phyloP scores from a whole-genome alignment of 2,329 filamentous ascomycete genomes.

The Aspergillus fructus region DNA sequence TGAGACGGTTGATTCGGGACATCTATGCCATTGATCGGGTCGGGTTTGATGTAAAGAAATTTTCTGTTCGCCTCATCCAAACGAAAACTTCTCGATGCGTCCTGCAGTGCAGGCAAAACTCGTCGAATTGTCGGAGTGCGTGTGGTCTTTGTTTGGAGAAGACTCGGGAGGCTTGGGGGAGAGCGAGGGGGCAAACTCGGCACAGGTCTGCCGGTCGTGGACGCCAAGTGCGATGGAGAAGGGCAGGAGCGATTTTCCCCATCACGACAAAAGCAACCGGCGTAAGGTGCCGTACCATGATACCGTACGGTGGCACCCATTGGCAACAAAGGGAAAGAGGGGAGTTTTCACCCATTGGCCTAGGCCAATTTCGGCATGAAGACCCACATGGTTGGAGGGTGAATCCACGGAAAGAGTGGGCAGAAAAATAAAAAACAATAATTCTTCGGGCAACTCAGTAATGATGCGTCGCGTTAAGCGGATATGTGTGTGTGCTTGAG shows the following conservation, averaged over 20 bases:
- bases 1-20: not conserved
- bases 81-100: too few species aligned
- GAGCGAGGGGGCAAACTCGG: slow-evolving; percentile 21
- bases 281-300: slow-evolving; percentile 17
- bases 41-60: not conserved
- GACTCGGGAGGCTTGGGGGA: not conserved
- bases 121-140: not conserved
- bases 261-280: slow-evolving; percentile 14
- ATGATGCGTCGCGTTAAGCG: slow-evolving; percentile 22
- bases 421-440: slow-evolving; percentile 13
- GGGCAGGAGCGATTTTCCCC: slow-evolving; percentile 14
- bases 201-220: slow-evolving; percentile 24
- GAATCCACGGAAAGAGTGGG: slow-evolving; percentile 15
- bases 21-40: not conserved
- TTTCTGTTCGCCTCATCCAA: not conserved
- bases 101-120: not conserved
- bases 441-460: not conserved
- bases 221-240: slow-evolving; percentile 9
- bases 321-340: slow-evolving; percentile 18
- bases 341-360: slow-evolving; percentile 18
- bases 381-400: slow-evolving; percentile 14
- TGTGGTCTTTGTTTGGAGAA: slow-evolving; percentile 6
- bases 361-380: slow-evolving; percentile 14
- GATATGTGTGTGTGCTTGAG: slow-evolving; percentile 17
- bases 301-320: slow-evolving; percentile 3